Conservation (phyloP, 1,284 basidiomycete genomes). For the Ustilago trichophora region DNA sequence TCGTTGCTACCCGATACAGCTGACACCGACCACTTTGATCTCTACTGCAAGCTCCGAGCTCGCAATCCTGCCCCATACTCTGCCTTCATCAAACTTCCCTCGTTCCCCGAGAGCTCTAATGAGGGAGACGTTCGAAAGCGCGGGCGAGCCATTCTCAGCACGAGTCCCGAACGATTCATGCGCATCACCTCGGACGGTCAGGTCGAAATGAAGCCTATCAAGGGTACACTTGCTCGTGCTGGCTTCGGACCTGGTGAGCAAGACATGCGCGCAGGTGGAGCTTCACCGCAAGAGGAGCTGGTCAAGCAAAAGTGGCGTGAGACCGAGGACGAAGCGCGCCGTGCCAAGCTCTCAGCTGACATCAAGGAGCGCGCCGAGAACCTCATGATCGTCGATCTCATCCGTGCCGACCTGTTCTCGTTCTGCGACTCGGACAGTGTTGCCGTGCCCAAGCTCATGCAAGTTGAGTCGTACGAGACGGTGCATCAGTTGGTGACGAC, state of each 20-base stretch:
- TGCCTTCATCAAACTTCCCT: constrained; percentile 78
- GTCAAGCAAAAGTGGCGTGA: constrained; percentile 42
- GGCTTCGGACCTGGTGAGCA: constrained; percentile 59
- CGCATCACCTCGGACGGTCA: constrained; percentile 77
- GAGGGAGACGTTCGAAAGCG: constrained; percentile 36
- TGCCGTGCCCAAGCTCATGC: constrained; percentile 83
- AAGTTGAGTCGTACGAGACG: constrained; percentile 89
- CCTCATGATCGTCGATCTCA: constrained; percentile 97
- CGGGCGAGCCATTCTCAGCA: constrained; percentile 73
- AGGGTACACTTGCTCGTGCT: constrained; percentile 73
- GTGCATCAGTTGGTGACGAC: constrained; percentile 97
- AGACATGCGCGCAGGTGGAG: constrained; percentile 23
- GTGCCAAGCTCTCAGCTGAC: constrained; percentile 74
- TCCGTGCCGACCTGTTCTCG: constrained; percentile 85
- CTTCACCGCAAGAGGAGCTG: constrained; percentile 22
- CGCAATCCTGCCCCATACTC: constrained; percentile 92
- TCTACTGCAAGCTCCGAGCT: constrained; percentile 67
- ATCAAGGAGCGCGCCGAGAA: constrained; percentile 96
- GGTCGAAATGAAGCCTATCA: constrained; percentile 91
- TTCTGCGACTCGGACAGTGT: constrained; percentile 78
- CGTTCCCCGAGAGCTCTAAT: constrained; percentile 66
- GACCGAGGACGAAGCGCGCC: constrained; percentile 66
- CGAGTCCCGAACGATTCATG: constrained; percentile 92
- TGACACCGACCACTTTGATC: constrained; percentile 48
- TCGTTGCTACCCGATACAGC: constrained; percentile 1